Evolutionary conservation across 75 land plant genomes (phyloP), one percentile per base, ranked within the genome.

Genomic region (Isoetes taiwanensis): DNA sequence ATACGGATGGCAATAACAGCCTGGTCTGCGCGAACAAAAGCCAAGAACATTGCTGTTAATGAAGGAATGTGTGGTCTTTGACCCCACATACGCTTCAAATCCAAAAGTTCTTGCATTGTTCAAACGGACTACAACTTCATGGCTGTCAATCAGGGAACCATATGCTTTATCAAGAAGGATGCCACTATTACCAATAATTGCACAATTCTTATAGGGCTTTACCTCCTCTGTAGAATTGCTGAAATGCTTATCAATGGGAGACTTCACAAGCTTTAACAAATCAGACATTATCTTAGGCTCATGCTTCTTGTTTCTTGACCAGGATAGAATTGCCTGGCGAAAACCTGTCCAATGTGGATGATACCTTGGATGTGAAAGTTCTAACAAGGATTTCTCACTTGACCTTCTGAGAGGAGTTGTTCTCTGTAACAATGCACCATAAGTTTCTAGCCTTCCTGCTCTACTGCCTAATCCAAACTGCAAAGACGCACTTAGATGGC

Each of bases 171-270:
- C 69, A 40, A 90, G 58, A 27, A 85, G 60, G 38, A 90, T 85
- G 31, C 96, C 96, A 38, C 96, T 90, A 62, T 90, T 90, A 24
- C 96, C 96, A 1, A 85, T 86, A 16, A 90, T 86, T 0, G 86
- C 96, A 58, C 91, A 85, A 14, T 71, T 62, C 27, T 64, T 0
- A 64, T 75, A 79, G 25, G 57, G 52, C n/a, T 39, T 24, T 2
- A 34, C 43, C 14, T 54, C 39, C 1, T 16, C 54, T 9, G 29
- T 23, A 38, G 34, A 32, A 21, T 11, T 21, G 2, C 32, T 58
- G 58, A 55, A 70, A 40, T 64, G 65, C 43, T 46, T 21, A 59
- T 83, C 86, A 12, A 83, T 32, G 6, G 73, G 76, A 26, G 17
- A 33, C 52, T 75, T 79, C 6, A 78, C 43, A 12, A 63, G 34